Conservation (phyloP, 129 eudicot species). For the Mikania micrantha region DNA sequence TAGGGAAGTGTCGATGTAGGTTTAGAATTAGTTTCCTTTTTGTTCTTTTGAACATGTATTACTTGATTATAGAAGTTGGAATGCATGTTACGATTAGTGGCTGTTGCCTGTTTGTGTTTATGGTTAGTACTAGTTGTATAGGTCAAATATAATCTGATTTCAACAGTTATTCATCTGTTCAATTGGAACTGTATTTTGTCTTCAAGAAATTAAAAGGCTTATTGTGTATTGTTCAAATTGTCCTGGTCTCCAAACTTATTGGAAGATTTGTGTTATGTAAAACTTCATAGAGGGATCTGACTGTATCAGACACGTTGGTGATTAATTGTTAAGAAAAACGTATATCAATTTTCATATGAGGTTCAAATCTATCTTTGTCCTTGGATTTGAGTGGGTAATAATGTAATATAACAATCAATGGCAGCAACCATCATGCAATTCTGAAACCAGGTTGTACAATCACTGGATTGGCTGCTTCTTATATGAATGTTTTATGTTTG, state of each 20-base stretch:
- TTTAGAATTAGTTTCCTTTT: background rate
- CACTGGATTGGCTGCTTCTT: constrained; percentile 6
- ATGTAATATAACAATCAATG: no score
- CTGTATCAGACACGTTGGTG: background rate
- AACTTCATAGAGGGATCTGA: background rate
- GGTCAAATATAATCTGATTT: background rate
- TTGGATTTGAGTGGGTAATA: background rate
- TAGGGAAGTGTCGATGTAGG: background rate
- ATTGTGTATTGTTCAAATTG: background rate
- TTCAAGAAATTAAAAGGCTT: background rate
- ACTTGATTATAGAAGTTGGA: background rate
- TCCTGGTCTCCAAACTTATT: background rate
- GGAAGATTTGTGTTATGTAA: background rate
- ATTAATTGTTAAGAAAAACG: background rate
- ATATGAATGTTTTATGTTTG: background rate
- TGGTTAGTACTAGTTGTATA: background rate
- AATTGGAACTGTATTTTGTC: background rate
- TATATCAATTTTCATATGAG: background rate
- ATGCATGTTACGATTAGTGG: background rate
- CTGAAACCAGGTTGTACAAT: background rate
- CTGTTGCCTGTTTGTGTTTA: background rate
- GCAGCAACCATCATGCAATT: background rate
- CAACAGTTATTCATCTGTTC: background rate
- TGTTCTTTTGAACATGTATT: background rate
- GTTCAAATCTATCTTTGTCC: background rate